Evolutionary conservation across 2,329 filamentous ascomycete species (phyloP), one percentile per base, ranked within the genome.

Genomic region (Diplodia mutila): DNA sequence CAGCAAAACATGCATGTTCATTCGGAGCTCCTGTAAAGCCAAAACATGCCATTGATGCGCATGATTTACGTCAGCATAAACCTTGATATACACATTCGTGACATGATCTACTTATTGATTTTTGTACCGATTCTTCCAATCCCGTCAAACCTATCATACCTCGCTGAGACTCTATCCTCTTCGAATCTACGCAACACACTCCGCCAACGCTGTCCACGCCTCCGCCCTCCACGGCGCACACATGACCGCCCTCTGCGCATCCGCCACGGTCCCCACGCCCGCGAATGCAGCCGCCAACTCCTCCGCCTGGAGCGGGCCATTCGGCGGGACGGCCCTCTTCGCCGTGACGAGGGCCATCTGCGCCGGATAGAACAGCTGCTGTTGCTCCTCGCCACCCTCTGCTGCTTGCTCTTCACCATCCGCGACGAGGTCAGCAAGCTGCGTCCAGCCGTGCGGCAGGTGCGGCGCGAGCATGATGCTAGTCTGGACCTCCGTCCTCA

Each of bases 281-380:
- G 90, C 87, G 81, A 91, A 93, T 5, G 92, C 90, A 70, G 83
- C 82, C 1, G 91, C 88, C 66, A 98, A 79, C 69, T 92, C 91
- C 27, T 84, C 82, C 1, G 92, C 89, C 21, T 86, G 86, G 14
- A 97, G 80, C 1, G 84, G 80, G 0, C 93, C 92, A 61, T 85
- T 80, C 0, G 94, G 93, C 42, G 93, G 91, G 2, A 94, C 88
- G 9, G 87, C 89, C 72, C 89, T 89, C 46, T 86, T 75, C 0
- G 94, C 93, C n/a, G 93, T 92, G 74, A 89, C 85, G 69, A 97
- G 83, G 1, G 93, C 92, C 88, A 97, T 93, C 71, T 91, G 87
- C 2, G 91, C 90, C 8, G 86, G 82, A 71, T 85, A 85, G 0
- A 84, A 32, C 29, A 32, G 29, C 29, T 32, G 73, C 51, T 83